These are phyloP conservation scores for Yarrowia divulgata DNA, from an alignment of 805 yeast species.

Conservation along the genomic window DNA sequence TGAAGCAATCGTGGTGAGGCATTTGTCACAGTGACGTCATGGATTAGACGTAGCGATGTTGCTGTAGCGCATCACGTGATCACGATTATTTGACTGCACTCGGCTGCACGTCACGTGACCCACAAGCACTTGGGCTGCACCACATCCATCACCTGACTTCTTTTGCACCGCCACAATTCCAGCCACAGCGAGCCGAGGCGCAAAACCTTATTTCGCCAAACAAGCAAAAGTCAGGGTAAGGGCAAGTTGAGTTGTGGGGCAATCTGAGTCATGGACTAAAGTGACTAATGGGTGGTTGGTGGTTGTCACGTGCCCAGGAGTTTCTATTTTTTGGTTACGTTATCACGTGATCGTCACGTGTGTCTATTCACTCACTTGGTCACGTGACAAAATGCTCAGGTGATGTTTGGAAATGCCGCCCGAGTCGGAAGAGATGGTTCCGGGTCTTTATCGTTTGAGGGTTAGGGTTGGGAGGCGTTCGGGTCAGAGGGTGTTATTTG, in stretches of 20 bases:
- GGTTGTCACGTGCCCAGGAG: no score
- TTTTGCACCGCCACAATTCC: constrained; percentile 14
- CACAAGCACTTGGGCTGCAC: no score
- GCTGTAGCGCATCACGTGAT: no score
- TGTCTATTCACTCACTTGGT: no score
- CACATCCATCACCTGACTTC: not conserved
- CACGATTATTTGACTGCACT: no score
- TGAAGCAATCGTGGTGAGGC: constrained; percentile 1
- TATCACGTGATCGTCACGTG: no score
- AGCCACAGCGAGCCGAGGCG: constrained; percentile 23
- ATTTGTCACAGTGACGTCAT: constrained; percentile 12
- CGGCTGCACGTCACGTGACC: no score
- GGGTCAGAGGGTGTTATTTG: constrained; percentile 7
- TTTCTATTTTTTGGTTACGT: no score
- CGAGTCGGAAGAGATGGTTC: constrained; percentile 28
- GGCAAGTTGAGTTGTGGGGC: not conserved
- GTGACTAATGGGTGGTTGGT: no score
- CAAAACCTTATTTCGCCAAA: no score
- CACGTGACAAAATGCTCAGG: no score
- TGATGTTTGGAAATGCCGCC: constrained; percentile 5
- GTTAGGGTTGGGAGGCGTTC: constrained; percentile 1
- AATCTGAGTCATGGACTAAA: not conserved
- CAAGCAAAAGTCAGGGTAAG: not conserved
- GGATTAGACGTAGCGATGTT: no score
- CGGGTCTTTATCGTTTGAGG: constrained; percentile 24